Evolutionary conservation across 75 land plant species (phyloP).

Genomic region (Picea sitchensis): DNA sequence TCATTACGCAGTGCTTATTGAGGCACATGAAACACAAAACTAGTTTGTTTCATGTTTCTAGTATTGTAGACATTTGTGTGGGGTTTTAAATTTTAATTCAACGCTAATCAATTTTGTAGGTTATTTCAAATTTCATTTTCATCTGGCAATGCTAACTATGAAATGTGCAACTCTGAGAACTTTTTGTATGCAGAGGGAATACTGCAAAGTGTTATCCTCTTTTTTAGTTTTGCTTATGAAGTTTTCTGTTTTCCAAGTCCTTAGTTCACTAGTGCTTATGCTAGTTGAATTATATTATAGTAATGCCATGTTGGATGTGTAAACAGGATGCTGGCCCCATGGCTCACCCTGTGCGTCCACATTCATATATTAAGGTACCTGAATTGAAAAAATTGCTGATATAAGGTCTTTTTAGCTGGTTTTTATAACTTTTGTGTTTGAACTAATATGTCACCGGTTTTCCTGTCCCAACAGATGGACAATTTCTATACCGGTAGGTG

Average conservation of each 20-base stretch:
- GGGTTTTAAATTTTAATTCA: no score
- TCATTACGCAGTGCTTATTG: no score
- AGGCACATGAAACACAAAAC: no score
- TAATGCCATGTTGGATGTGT: background rate
- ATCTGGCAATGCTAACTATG: background rate
- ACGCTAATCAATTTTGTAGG: background rate
- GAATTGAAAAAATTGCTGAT: background rate
- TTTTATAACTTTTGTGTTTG: background rate
- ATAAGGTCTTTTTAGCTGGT: background rate
- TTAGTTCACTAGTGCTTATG: background rate
- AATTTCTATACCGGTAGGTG: constrained; percentile 91
- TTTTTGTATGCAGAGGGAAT: background rate
- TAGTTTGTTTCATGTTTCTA: background rate
- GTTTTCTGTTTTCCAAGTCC: no score
- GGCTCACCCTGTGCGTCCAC: constrained; percentile 98
- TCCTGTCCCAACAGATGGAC: constrained; percentile 72
- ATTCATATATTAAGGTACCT: constrained; percentile 90
- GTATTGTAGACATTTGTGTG: background rate
- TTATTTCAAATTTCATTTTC: background rate
- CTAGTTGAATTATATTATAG: background rate
- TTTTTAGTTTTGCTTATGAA: background rate
- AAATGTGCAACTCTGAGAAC: background rate
- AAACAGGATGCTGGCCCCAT: constrained; percentile 96
- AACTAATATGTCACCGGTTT: constrained; percentile 1
- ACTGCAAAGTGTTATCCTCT: background rate